Percentiles rank a stretch among this genome's conserved stretches.
Evolutionary conservation across 2,329 filamentous ascomycete species (phyloP).

Genomic region (Bimuria novae-zelandiae): DNA sequence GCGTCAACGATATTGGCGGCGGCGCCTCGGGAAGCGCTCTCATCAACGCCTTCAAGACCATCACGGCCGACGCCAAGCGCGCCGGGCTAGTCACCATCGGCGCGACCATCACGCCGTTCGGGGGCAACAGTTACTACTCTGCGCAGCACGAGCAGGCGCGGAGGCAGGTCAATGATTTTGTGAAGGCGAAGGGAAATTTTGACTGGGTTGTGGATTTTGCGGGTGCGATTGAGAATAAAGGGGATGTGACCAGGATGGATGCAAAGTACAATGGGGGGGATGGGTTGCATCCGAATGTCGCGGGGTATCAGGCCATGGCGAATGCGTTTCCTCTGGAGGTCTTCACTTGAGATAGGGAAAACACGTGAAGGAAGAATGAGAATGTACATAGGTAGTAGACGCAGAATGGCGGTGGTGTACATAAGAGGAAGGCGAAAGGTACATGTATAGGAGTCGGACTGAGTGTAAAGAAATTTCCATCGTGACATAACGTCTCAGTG

Average conservation of each 20-base stretch:
- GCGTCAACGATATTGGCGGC: constrained; percentile 67
- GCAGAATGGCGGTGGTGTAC: not conserved
- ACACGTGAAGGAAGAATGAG: not conserved
- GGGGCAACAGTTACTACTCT: constrained; percentile 57
- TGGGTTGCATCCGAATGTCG: constrained; percentile 64
- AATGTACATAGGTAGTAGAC: not conserved
- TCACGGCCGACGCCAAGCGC: constrained; percentile 57
- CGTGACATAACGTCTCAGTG: not conserved
- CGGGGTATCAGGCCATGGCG: constrained; percentile 63
- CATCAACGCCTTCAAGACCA: constrained; percentile 59
- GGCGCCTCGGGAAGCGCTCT: constrained; percentile 3
- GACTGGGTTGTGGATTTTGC: constrained; percentile 66
- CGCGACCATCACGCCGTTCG: constrained; percentile 68
- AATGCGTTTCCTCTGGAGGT: constrained; percentile 58
- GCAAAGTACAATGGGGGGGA: constrained; percentile 63
- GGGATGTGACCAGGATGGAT: constrained; percentile 52
- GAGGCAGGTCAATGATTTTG: constrained; percentile 63
- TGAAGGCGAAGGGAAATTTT: constrained; percentile 56
- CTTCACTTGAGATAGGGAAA: not conserved
- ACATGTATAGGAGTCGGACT: not conserved
- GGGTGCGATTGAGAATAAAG: constrained; percentile 55
- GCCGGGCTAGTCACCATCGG: constrained; percentile 61
- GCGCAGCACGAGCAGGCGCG: constrained; percentile 60
- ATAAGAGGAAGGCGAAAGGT: not conserved
- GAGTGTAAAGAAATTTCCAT: not conserved